Evolutionary conservation across 441 rosid genomes (phyloP).

Genomic region (Croton setiger): DNA sequence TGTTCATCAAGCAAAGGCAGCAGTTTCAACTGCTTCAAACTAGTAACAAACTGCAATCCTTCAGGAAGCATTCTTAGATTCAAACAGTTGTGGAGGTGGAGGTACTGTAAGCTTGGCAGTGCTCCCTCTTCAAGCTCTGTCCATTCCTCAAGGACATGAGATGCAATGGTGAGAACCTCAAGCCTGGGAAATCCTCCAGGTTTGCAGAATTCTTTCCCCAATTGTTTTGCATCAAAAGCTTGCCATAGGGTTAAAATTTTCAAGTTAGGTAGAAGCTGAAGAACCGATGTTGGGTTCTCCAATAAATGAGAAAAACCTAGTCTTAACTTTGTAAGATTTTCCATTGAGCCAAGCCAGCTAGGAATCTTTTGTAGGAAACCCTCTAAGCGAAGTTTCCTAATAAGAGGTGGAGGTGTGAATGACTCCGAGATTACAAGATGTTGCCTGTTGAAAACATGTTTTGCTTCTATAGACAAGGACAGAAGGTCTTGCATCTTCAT

Average conservation of each 20-base stretch:
- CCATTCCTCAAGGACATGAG: constrained; percentile 35
- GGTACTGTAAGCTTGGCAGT: constrained; percentile 34
- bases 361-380: constrained; percentile 29
- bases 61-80: constrained; percentile 39
- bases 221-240: constrained; percentile 34
- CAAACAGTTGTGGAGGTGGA: constrained; percentile 35
- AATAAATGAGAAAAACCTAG: constrained; percentile 32
- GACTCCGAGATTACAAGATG: constrained; percentile 26
- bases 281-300: constrained; percentile 36
- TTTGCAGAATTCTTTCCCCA: constrained; percentile 41
- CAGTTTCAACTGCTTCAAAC: constrained; percentile 31
- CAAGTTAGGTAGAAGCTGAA: constrained; percentile 37
- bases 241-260: constrained; percentile 30
- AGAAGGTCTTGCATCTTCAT: constrained; percentile 33
- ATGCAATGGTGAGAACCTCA: constrained; percentile 38
- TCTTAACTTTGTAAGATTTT: constrained; percentile 30
- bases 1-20: constrained; percentile 40
- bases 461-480: constrained; percentile 33
- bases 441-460: not conserved
- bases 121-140: constrained; percentile 47
- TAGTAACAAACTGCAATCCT: constrained; percentile 39
- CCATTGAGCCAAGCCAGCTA: constrained; percentile 36
- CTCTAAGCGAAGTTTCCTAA: constrained; percentile 33
- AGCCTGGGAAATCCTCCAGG: constrained; percentile 39
- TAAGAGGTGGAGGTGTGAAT: constrained; percentile 35